Evolutionary conservation across 1,284 basidiomycete genomes (phyloP), one percentile per base, ranked within the genome.

Genomic region (Ganoderma multipileum): DNA sequence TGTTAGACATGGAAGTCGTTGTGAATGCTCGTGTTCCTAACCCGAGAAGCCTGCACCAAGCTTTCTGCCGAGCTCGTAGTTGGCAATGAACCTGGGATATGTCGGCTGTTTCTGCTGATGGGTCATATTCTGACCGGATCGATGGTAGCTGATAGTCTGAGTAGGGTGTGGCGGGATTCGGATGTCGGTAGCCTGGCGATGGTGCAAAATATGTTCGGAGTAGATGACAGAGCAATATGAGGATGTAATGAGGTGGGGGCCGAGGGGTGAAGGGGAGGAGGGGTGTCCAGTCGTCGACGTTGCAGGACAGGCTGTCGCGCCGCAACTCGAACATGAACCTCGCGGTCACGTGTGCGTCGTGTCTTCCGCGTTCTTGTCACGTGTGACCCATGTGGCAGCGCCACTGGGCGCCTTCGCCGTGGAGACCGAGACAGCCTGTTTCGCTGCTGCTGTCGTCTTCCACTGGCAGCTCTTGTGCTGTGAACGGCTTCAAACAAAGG

Each of bases 11-110:
- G 1, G 33, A 0, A 50, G n/a, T 4, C 12, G 54, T 41, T 41
- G 33, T 12, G 18, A 7, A 39, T 18, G 20, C n/a, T 36, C 14
- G 28, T 33, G 12, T 38, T 28, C 71, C 79, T 57, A 63, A 80
- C 80, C 80, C 26, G 81, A 82, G 67, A 79, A 81, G 11, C 81
- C 81, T 14, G 80, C 77, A 16, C 81, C 81, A 33, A 82, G 76
- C 16, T 76, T 75, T 44, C 76, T 72, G 14, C 71, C 73, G 1
- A 82, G 72, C 66, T 73, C 74, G 68, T 76, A 81, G 67, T 81
- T 81, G 16, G 70, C 79, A 52, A 82, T 72, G n/a, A 68, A 64
- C 36, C 74, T 74, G n/a, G 77, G 79, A 41, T 74, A 75, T 33
- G 61, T 62, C 42, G 30, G 33, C 61, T 68, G 62, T 60, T 47